These are phyloP conservation scores for Tephrocybe sp. DNA, from an alignment of 768 basidiomycete species.

Conservation along the genomic window DNA sequence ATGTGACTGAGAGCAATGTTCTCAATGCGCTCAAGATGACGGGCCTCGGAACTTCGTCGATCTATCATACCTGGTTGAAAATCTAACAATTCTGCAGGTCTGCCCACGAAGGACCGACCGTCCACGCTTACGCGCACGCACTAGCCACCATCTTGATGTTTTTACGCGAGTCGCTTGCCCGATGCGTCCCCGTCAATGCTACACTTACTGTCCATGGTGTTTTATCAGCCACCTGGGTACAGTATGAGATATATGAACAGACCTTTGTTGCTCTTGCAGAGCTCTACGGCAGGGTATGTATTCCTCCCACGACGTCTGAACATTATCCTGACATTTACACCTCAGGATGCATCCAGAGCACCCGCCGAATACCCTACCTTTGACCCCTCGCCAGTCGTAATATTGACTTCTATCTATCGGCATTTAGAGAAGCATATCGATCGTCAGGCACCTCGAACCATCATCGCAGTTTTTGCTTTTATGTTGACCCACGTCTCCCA, in stretches of 20 bases:
- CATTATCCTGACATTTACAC: neutral
- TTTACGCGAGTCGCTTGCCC: slow-evolving; percentile 45
- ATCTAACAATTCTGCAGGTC: slow-evolving; percentile 32
- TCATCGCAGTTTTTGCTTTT: slow-evolving; percentile 60
- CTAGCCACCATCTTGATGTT: slow-evolving; percentile 53
- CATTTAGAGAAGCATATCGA: slow-evolving; percentile 54
- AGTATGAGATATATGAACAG: slow-evolving; percentile 49
- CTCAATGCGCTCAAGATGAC: slow-evolving; percentile 52
- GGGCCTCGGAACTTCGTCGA: slow-evolving; percentile 66
- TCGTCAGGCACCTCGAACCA: slow-evolving; percentile 42
- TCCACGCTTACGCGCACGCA: slow-evolving; percentile 66
- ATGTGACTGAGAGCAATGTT: slow-evolving; percentile 46
- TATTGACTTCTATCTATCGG: slow-evolving; percentile 63
- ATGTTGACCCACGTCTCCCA: slow-evolving; percentile 63
- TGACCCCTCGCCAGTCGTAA: slow-evolving; percentile 41
- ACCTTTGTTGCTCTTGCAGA: slow-evolving; percentile 49
- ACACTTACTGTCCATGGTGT: slow-evolving; percentile 19
- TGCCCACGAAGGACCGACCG: slow-evolving; percentile 46
- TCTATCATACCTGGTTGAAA: slow-evolving; percentile 67
- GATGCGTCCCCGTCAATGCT: slow-evolving; percentile 34
- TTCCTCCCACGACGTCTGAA: neutral
- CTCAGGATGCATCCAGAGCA: slow-evolving; percentile 29
- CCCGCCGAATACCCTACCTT: slow-evolving; percentile 41
- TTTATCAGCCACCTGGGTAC: slow-evolving; percentile 45
- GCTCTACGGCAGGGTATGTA: slow-evolving; percentile 58